Base-by-base conservation (phyloP, 1,284 basidiomycete species). In the Apiotrichum gamsii region DNA sequence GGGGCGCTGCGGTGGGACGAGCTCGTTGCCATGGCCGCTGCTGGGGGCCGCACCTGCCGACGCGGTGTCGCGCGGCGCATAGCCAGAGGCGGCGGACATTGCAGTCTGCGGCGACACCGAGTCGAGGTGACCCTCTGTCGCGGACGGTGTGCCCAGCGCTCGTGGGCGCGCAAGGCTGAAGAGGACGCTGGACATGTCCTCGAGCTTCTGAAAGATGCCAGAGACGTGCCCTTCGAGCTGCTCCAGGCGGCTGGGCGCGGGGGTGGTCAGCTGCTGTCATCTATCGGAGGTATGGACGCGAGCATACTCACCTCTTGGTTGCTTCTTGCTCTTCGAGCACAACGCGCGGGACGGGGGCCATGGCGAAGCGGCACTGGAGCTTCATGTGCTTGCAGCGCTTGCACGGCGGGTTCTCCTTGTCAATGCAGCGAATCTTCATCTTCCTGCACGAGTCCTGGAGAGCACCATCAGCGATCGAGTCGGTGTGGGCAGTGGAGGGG, bases 381-480 rank as follows among this genome's bases (percentile, higher is more conserved):
- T 48, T 48, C 54, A 59, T 54, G 23, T 43, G 35, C 24, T 43
- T 16, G 35, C 57, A 59, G 9, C 57, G 47, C 43, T 54, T 51
- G 40, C 57, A 59, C 1, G 57, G 57, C 13, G 57, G 57, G 39
- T 54, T 49, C 21, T 59, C 57, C 45, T 59, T 59, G 25, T 51
- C 57, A 30, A 59, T 50, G 33, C 57, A 59, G 18, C 45, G 35
- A 32, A 59, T 56, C 50, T 59, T 59, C 57, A 56, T 56, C n/a
- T 50, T 51, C 23, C 57, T 41, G 31, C 57, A 59, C n/a, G 47
- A 52, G 31, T 56, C 53, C 57, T 59, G 30, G 25, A 11, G 25
- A 6, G 25, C 8, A 11, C 8, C 8, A 11, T 28, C 25, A 28
- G 25, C 25, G 25, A n/a, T n/a, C n/a, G n/a, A n/a, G n/a, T n/a